Conservation (phyloP, 2,329 filamentous ascomycete genomes). For the Penicillium digitatum region DNA sequence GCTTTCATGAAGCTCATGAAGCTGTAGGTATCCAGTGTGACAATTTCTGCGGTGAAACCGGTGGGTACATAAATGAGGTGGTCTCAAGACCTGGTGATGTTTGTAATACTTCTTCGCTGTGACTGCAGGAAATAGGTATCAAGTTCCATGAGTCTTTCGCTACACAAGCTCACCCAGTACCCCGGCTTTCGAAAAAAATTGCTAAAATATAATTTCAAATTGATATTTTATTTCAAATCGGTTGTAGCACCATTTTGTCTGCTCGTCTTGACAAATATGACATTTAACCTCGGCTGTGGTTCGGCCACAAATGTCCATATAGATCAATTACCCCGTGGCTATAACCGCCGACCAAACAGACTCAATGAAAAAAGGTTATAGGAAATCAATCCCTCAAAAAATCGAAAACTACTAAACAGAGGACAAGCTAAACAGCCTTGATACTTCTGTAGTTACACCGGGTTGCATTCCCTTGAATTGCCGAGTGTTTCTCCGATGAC, state of each 20-base stretch:
- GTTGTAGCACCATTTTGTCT: not conserved
- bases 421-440: not conserved
- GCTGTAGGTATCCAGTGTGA: not conserved
- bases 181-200: not conserved
- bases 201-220: not conserved
- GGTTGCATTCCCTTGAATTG: conserved; percentile 4
- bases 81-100: not conserved
- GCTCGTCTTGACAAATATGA: not conserved
- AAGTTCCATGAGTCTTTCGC: not conserved
- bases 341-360: not conserved
- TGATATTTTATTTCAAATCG: not conserved
- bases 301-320: not conserved
- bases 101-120: not conserved
- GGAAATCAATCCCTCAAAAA: not conserved
- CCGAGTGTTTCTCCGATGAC: conserved; percentile 21
- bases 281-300: not conserved
- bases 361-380: not conserved
- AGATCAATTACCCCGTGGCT: not conserved
- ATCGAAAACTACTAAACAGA: no score
- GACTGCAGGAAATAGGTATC: not conserved
- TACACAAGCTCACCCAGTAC: not conserved
- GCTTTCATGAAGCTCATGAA: not conserved
- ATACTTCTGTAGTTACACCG: not conserved
- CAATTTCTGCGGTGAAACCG: conserved; percentile 1
- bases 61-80: not conserved